Base-by-base conservation (phyloP, 148 eudicot species). In the Rhododendron griersonianum region DNA sequence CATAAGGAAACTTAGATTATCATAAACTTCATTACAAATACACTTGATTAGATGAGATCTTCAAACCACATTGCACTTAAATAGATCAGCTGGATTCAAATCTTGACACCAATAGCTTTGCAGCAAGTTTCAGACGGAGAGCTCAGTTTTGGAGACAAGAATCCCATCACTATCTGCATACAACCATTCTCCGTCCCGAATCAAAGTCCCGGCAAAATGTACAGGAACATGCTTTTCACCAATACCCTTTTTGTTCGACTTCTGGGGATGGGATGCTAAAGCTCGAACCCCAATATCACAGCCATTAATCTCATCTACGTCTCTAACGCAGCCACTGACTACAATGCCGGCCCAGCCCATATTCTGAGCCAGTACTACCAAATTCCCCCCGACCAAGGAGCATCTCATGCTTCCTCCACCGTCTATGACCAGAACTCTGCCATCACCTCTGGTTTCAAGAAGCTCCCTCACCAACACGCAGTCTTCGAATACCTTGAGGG, bases 221-320 rank as follows among this genome's bases (percentile, higher is more conserved):
- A 90, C 35, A 4, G 90, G 86, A 63, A 87, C 88, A 25, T 88
- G 90, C 80, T 88, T 90, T 74, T 90, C 92, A 3, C 90, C 92
- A 48, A 41, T 23, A 4, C 90, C 92, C 35, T 76, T 88, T 78
- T 88, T 90, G 48, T 86, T 78, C 14, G 92, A 87, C 74, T 90
- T 90, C 74, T 71, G 87, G 59, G 92, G 92, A 85, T 90, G 90
- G 3, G 92, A 86, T 50, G 90, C 90, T 61, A 90, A 47, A 50
- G 92, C 92, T 73, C 92, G 81, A 21, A 90, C 92, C 76, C 92
- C 92, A 10, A 90, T 90, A 65, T 90, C 92, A 85, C 92, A 90
- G 2, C 84, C 92, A n/a, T 88, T 88, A n/a, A 90, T 90, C 84
- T 90, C 92, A 63, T 90, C 92, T 6, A 88, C 92, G 8, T 90